Evolutionary conservation across 257 asterid species (phyloP), one percentile per base, ranked within the genome.

Genomic region (Salvia splendens): DNA sequence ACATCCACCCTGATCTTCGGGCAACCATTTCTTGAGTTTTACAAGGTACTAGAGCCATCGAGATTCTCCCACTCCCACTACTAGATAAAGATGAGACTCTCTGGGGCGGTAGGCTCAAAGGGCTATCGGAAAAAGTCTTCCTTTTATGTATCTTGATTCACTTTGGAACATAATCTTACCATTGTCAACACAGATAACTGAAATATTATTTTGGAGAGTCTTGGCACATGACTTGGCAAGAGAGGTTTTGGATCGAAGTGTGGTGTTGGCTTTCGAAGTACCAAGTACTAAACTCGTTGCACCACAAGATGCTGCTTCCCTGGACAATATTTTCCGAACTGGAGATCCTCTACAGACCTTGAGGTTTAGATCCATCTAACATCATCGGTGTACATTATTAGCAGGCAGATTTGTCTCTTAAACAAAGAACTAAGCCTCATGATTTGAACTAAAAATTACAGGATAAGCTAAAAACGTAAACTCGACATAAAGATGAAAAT

Each of bases 301-400:
- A 40, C 85, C 82, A 68, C 73, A 81, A 46, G 77, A 77, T 62
- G 79, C 76, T 5, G 84, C 92, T 78, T 87, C 95, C 55, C 56
- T 79, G 28, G 82, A 88, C 51, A 90, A 77, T 73, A 84, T 70
- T 62, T 83, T 87, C 43, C 83, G 81, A 45, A 77, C 87, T 64
- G 97, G 84, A 17, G 84, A 75, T 64, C 97, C 97, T 81, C 93
- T 85, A 61, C 89, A 80, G n/a, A 90, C 84, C 83, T 83, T 88
- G 42, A 90, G 82, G 83, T 87, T 86, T 55, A 90, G 72, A 73
- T 87, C 92, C 66, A 90, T 86, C 97, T 90, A 51, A 67, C 53
- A 69, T 46, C 73, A 55, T 65, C 51, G 40, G 40, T 4, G 8
- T 15, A 45, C 35, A 32, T n/a, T 63, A 52, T 73, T 42, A 73